Conservation (phyloP, 306 rosid species). For the Acmispon strigosus region DNA sequence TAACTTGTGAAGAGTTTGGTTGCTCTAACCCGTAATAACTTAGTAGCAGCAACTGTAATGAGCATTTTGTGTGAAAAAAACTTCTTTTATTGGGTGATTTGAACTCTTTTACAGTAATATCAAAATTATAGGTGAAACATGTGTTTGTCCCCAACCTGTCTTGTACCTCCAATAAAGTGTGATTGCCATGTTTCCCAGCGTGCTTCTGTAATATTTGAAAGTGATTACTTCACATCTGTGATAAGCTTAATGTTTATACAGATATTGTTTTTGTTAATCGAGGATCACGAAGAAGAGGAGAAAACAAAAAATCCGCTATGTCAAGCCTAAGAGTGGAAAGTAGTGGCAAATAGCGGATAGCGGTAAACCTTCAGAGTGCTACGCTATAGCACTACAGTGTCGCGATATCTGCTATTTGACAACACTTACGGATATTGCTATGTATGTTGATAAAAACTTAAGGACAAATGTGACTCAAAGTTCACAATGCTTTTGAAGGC, state of each 20-base stretch:
- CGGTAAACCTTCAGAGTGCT: too few species aligned
- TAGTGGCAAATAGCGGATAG: too few species aligned
- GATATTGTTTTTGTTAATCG: too few species aligned
- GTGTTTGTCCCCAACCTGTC: slow-evolving; percentile 25
- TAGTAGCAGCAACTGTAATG: too few species aligned
- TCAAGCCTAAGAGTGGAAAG: too few species aligned
- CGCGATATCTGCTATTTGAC: too few species aligned
- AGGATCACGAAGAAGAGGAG: too few species aligned
- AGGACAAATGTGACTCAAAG: slow-evolving; percentile 19
- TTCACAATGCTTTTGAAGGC: background rate
- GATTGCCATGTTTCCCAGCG: slow-evolving; percentile 28
- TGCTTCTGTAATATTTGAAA: slow-evolving; percentile 12
- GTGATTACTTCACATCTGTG: slow-evolving; percentile 7
- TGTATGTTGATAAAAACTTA: background rate
- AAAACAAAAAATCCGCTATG: too few species aligned
- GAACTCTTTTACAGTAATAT: background rate
- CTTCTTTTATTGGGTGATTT: background rate
- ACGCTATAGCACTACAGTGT: too few species aligned
- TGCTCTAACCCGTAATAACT: background rate
- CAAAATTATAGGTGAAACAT: slow-evolving; percentile 28
- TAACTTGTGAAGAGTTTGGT: too few species aligned
- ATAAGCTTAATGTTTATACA: too few species aligned
- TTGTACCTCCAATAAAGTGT: slow-evolving; percentile 22
- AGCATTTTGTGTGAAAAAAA: background rate
- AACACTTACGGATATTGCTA: background rate